Conservation (phyloP, 2,329 filamentous ascomycete genomes). For the Ceratocystis alfenasii region DNA sequence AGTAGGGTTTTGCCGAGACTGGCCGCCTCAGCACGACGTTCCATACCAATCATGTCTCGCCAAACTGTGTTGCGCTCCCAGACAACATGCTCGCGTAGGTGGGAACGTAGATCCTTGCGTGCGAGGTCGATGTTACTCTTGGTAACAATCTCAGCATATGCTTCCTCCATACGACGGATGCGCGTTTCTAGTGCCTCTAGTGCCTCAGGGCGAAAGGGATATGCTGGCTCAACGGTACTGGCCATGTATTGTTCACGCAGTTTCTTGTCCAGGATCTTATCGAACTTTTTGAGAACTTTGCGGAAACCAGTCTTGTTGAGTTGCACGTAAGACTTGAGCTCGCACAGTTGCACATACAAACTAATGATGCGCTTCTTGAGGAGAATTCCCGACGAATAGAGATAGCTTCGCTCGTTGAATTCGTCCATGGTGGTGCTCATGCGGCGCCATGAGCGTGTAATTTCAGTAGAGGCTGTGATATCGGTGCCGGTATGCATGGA, state of each 20-base stretch:
- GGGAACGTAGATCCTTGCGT: conserved; percentile 73
- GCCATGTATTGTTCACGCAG: conserved; percentile 68
- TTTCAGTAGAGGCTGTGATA: conserved; percentile 50
- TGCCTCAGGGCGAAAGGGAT: conserved; percentile 67
- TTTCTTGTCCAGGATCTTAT: conserved; percentile 82
- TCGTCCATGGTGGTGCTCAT: conserved; percentile 63
- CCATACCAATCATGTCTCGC: conserved; percentile 97
- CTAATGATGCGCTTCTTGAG: conserved; percentile 84
- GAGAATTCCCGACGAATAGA: conserved; percentile 60
- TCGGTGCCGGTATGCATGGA: conserved; percentile 38
- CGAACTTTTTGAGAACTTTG: conserved; percentile 96
- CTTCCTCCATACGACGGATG: conserved; percentile 61
- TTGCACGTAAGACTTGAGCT: conserved; percentile 90
- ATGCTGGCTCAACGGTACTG: conserved; percentile 60
- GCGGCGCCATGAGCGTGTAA: conserved; percentile 43
- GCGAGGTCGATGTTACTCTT: conserved; percentile 66
- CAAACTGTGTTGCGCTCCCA: conserved; percentile 99
- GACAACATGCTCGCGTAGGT: conserved; percentile 90
- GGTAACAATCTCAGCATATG: conserved; percentile 73
- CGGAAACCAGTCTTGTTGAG: conserved; percentile 93
- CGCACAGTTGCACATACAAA: conserved; percentile 83
- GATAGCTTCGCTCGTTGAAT: conserved; percentile 60
- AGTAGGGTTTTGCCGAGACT: conserved; percentile 79
- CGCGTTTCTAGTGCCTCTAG: conserved; percentile 58
- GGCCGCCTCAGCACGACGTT: conserved; percentile 86